Conservation (phyloP, 139 green algal species). For the Yamagishiella unicocca region DNA sequence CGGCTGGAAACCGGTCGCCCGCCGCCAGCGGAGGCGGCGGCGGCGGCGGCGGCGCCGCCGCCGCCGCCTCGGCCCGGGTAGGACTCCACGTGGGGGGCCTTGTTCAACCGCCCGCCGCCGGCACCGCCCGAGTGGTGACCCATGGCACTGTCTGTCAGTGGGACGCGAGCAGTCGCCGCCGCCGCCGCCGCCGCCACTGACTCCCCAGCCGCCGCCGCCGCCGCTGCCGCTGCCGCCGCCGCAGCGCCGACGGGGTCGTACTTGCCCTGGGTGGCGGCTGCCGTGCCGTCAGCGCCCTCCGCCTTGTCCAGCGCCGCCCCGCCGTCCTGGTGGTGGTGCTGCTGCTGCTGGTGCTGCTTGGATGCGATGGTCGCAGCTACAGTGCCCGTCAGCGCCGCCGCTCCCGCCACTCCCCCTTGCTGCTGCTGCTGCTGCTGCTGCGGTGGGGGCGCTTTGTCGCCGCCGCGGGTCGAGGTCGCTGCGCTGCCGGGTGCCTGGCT, state of each 20-base stretch:
- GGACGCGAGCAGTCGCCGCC: not conserved
- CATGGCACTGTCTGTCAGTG: slow-evolving; percentile 35
- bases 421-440: not conserved
- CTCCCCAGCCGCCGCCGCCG: not conserved
- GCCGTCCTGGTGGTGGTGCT: not conserved
- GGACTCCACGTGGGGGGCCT: too few species aligned
- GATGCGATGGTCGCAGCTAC: not conserved
- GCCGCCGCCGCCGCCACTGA: not conserved
- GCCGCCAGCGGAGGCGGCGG: too few species aligned
- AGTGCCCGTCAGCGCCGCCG: not conserved
- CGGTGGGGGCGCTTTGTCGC: not conserved
- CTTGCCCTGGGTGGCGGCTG: not conserved
- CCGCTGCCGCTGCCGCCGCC: not conserved
- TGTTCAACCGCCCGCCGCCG: not conserved
- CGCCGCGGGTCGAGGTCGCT: not conserved
- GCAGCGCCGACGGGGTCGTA: not conserved
- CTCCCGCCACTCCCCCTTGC: not conserved
- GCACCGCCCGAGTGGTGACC: slow-evolving; percentile 11
- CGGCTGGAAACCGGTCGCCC: too few species aligned
- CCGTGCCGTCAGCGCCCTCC: not conserved
- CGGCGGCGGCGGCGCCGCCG: not conserved
- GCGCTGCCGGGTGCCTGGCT: not conserved
- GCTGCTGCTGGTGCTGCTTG: not conserved
- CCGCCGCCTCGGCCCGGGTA: too few species aligned
- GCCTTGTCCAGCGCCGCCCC: not conserved